Base-by-base conservation (phyloP, 805 yeast species). In the Wickerhamia fluorescens region DNA sequence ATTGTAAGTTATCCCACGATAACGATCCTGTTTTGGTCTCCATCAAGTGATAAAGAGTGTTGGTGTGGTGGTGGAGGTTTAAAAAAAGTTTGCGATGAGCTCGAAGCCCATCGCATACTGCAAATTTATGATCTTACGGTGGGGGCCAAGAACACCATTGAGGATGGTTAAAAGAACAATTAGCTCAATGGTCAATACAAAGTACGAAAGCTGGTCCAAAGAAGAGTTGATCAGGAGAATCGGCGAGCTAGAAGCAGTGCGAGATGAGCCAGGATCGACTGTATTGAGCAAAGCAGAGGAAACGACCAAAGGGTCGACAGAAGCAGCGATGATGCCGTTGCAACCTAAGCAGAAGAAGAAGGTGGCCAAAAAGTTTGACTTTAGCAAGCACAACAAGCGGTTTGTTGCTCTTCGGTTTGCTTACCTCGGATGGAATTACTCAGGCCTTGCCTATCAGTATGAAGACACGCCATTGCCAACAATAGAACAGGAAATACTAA, bases 381-480 rank as follows among this genome's bases (percentile, higher is more conserved):
- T 81, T 41, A 58, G 74, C 10, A 77, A 74, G 37, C 73, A 72
- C 44, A 40, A 61, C 7, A 73, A 75, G 2, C 62, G 98, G 32
- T 73, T 73, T 36, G 70, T 92, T 9, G 97, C 95, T 0, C 47
- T 92, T 17, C 63, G 73, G 37, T 92, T 92, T 57, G 81, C 95
- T 0, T 92, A 92, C 51, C 47, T 84, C 27, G 98, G 98, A 1
- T 89, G 96, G 96, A 73, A 81, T 46, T 92, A 92, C 54, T 86
- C 80, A 48, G 98, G 98, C 0, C 61, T 92, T 14, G 95, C 94
- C 0, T 60, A 73, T 26, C 97, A 92, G 53, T 69, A 68, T 35
- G 87, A 77, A 16, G 72, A 71, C 3, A 81, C 92, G 0, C 80
- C 79, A 1, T 57, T 84, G 6, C 95, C 94, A 0, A 92, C 98